A percentile compares a stretch with the other conserved stretches of the same genome.
These are phyloP conservation scores for Anethum foeniculum DNA, from an alignment of 140 eudicot genomes.

Conservation along the genomic window DNA sequence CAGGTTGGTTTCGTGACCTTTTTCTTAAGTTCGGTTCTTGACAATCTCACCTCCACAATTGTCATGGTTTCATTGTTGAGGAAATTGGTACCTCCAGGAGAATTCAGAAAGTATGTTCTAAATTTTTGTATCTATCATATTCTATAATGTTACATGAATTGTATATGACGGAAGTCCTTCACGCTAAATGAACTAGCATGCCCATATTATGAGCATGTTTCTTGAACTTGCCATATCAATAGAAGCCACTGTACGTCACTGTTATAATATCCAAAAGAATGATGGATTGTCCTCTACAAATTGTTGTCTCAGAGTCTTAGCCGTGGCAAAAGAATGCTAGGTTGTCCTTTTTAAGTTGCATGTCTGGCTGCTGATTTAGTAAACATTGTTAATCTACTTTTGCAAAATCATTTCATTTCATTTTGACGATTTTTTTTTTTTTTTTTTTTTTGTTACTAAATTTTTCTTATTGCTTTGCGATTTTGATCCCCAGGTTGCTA, in stretches of 20 bases:
- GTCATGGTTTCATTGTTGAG: slow-evolving; percentile 96
- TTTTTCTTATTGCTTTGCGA: not conserved
- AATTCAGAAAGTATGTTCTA: slow-evolving; percentile 78
- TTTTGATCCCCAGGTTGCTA: slow-evolving; percentile 52
- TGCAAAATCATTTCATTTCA: not conserved
- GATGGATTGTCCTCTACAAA: not conserved
- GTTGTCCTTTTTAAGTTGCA: not conserved
- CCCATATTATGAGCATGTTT: not conserved
- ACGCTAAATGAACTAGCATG: not conserved
- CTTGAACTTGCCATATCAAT: not conserved
- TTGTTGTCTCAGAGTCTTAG: not conserved
- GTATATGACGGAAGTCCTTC: not conserved
- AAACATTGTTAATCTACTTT: not conserved
- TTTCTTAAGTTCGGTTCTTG: slow-evolving; percentile 82
- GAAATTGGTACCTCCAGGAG: slow-evolving; percentile 90
- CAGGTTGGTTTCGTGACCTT: slow-evolving; percentile 97
- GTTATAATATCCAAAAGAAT: not conserved
- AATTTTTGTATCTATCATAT: not conserved
- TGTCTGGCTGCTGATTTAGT: not conserved
- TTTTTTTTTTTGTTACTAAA: not conserved
- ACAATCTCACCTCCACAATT: slow-evolving; percentile 92
- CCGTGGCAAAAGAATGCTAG: not conserved
- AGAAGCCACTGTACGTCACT: not conserved
- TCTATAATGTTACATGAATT: not conserved
- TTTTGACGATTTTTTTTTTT: too few species aligned